Conservation (phyloP, 352 stramenopile species). For the Thalassiosira mediterranea region DNA sequence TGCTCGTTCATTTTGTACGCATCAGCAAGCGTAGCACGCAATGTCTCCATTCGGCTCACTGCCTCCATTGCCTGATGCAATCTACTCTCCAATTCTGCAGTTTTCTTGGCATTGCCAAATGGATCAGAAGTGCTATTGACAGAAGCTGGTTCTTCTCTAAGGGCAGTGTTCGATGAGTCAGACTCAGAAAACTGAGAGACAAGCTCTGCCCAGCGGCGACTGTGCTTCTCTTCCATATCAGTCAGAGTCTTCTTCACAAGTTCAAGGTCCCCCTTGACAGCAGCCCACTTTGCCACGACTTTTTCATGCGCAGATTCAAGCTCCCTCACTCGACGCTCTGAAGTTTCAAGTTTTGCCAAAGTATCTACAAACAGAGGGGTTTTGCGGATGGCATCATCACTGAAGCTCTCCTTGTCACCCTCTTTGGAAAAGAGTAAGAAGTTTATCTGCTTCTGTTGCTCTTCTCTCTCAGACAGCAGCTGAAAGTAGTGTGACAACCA, state of each 20-base stretch:
- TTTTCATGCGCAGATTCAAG: conserved; percentile 46
- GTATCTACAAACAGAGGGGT: conserved; percentile 51
- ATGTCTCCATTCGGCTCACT: conserved; percentile 66
- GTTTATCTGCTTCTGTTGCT: conserved; percentile 69
- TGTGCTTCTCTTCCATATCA: conserved; percentile 72
- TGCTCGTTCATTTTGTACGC: conserved; percentile 72
- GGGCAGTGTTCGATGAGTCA: conserved; percentile 7
- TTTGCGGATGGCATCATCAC: conserved; percentile 46
- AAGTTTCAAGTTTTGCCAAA: conserved; percentile 41
- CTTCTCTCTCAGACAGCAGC: conserved; percentile 59
- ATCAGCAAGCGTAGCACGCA: conserved; percentile 62
- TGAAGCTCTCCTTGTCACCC: conserved; percentile 16
- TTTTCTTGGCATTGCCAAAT: conserved; percentile 55
- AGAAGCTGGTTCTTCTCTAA: neutral
- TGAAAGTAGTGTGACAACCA: conserved; percentile 7
- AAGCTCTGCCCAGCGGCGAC: conserved; percentile 72
- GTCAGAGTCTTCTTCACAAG: conserved; percentile 62
- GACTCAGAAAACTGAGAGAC: conserved; percentile 44
- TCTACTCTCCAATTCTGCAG: conserved; percentile 77
- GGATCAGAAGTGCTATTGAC: too few relatives aligned
- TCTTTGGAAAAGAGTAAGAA: conserved; percentile 53
- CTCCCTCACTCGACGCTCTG: conserved; percentile 46
- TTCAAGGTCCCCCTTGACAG: conserved; percentile 68
- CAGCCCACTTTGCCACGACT: conserved; percentile 62
- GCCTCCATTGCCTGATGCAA: conserved; percentile 78